A percentile compares a stretch with the other conserved stretches of the same genome.
Conservation (phyloP, 23 red algal species). For the Pyropia haitanensis region DNA sequence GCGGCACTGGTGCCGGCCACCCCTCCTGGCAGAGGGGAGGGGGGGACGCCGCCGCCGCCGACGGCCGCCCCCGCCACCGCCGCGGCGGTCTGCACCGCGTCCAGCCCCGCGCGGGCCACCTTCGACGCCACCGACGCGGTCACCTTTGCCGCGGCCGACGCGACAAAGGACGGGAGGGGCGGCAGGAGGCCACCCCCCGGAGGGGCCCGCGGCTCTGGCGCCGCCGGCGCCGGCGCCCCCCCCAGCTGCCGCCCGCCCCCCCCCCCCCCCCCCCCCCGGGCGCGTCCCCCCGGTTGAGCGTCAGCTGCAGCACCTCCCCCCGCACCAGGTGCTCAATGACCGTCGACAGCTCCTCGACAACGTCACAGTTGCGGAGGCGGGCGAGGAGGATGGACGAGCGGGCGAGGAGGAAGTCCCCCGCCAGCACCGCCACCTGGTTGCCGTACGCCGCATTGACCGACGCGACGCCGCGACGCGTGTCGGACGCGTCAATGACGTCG, state of each 20-base stretch:
- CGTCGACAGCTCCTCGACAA: slow-evolving; percentile 83
- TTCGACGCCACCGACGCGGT: too few relatives aligned
- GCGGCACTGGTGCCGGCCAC: not conserved
- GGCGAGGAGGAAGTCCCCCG: slow-evolving; percentile 94
- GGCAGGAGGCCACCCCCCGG: too few relatives aligned
- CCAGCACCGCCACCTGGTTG: slow-evolving; percentile 96
- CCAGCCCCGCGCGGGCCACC: too few relatives aligned
- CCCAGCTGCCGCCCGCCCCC: not conserved
- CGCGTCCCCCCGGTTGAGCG: not conserved
- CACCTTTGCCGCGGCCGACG: too few relatives aligned
- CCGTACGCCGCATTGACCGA: slow-evolving; percentile 86
- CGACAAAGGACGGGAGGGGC: too few relatives aligned
- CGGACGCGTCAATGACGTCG: slow-evolving; percentile 95
- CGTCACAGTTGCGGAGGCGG: slow-evolving; percentile 83
- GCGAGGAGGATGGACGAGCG: slow-evolving; percentile 81
- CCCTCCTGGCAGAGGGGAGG: not conserved
- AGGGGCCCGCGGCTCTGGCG: too few relatives aligned
- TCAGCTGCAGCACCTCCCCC: slow-evolving; percentile 92
- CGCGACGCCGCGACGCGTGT: slow-evolving; percentile 52
- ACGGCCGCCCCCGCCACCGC: not conserved
- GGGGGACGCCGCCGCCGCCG: not conserved
- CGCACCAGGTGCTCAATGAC: slow-evolving; percentile 97
- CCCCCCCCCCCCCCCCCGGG: not conserved
- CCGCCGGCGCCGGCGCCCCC: too few relatives aligned
- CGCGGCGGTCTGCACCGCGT: too few relatives aligned